Evolutionary conservation across 768 basidiomycete genomes (phyloP), one percentile per base, ranked within the genome.

Genomic region (Tulasnella sp.): DNA sequence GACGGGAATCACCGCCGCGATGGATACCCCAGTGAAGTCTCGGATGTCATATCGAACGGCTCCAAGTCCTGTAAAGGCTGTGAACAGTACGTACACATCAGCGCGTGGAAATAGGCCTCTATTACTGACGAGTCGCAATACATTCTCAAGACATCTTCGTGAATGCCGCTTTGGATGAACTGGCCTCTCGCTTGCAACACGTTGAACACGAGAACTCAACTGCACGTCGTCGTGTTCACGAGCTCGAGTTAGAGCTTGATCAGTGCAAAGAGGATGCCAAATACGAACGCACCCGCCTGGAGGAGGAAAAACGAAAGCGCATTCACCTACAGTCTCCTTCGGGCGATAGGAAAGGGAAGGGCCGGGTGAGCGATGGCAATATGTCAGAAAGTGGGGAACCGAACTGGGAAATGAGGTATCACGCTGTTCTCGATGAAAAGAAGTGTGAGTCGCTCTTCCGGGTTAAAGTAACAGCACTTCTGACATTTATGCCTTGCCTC

Each of bases 161-260:
- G 24, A 54, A 54, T 74, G 5, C 80, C 87, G 10, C 89, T 86
- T 64, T 71, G 76, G 27, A 61, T 2, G 66, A 68, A 1, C 66
- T 74, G 0, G 67, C 71, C 54, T 61, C 68, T 0, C 83, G 86
- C 63, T 74, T 95, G 8, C 75, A 80, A 15, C 78, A 84, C 41
- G 77, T 94, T 2, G 88, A 93, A 65, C 78, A 81, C 0, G 88
- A 95, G 67, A 94, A 94, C 64, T 76, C 83, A 3, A 79, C 88
- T 8, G 91, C 90, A 3, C 78, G 88, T 1, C 76, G 86, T 24
- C 77, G 91, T 17, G 87, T 96, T n/a, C 74, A 82, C 38, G 92
- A 95, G 67, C 77, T 96, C 2, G 93, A 96, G 70, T 74, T 78
- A 56, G 93, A 95, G 68, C 76, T 96, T 4, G 90, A 95, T 63